phyloP scores from a whole-genome alignment of 768 basidiomycete species.

The Tulasnella sp. region DNA sequence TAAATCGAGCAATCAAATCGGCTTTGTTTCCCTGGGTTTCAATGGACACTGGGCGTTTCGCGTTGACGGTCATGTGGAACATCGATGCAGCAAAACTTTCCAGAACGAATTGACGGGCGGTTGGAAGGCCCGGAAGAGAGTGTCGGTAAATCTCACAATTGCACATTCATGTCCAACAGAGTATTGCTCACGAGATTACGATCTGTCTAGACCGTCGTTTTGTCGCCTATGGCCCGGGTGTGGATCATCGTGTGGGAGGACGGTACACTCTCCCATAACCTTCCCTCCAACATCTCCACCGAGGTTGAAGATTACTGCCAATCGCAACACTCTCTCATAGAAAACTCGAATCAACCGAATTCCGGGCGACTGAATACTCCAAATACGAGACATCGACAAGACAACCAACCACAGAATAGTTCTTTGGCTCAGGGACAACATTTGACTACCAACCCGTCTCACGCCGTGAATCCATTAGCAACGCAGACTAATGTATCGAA shows the following conservation, averaged over 20 bases:
- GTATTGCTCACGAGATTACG: not conserved
- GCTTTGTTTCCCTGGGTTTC: not conserved
- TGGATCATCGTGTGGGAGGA: slow-evolving; percentile 3
- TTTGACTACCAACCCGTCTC: too few relatives aligned
- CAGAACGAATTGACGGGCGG: not conserved
- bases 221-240: not conserved
- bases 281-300: not conserved
- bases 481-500: not conserved
- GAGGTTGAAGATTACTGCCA: not conserved
- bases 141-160: not conserved
- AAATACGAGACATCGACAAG: not conserved
- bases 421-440: too few relatives aligned
- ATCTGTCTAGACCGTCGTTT: not conserved
- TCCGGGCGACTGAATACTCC: not conserved
- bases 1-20: not conserved
- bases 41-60: not conserved
- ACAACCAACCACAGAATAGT: not conserved
- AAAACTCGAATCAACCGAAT: not conserved
- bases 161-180: too few relatives aligned
- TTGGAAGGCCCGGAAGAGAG: not conserved
- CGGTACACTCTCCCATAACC: not conserved
- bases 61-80: not conserved
- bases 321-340: not conserved
- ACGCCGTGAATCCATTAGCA: too few relatives aligned
- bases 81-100: not conserved